Conservation (phyloP, 768 basidiomycete genomes). For the Panellus pusillus region DNA sequence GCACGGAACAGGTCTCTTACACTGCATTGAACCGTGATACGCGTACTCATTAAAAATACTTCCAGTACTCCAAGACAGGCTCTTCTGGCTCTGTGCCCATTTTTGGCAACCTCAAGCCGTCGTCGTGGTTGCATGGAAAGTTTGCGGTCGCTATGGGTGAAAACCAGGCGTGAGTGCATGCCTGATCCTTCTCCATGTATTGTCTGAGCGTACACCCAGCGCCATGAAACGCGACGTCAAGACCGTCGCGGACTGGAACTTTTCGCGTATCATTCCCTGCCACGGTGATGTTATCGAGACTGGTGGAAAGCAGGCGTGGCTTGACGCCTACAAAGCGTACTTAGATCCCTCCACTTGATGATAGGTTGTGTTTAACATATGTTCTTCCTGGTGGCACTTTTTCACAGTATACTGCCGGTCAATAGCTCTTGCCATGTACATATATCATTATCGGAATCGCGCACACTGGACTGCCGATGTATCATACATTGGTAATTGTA, state of each 20-base stretch:
- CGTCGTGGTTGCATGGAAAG: slow-evolving; percentile 35
- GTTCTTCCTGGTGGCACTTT: too few species aligned
- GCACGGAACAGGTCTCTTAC: slow-evolving; percentile 63
- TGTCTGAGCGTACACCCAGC: slow-evolving; percentile 25
- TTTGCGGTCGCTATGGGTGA: slow-evolving; percentile 32
- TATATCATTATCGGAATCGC: too few species aligned
- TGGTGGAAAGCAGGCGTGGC: slow-evolving; percentile 44
- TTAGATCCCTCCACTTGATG: slow-evolving; percentile 6
- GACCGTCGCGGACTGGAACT: slow-evolving; percentile 72
- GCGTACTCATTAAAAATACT: background rate
- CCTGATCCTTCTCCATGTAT: background rate
- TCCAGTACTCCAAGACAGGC: slow-evolving; percentile 43
- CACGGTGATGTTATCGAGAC: slow-evolving; percentile 61
- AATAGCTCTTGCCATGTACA: too few species aligned
- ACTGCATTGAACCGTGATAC: background rate
- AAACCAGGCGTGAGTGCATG: slow-evolving; percentile 40
- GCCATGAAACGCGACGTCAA: slow-evolving; percentile 65
- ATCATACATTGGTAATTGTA: background rate
- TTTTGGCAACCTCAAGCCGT: slow-evolving; percentile 33
- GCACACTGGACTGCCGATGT: too few species aligned
- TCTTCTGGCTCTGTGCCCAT: slow-evolving; percentile 24
- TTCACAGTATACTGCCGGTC: too few species aligned
- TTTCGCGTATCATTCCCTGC: slow-evolving; percentile 73
- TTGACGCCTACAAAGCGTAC: slow-evolving; percentile 28
- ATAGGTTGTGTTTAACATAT: too few species aligned